Evolutionary conservation across 2,329 filamentous ascomycete genomes (phyloP), one percentile per base, ranked within the genome.

Genomic region (Cordyceps cicadae): DNA sequence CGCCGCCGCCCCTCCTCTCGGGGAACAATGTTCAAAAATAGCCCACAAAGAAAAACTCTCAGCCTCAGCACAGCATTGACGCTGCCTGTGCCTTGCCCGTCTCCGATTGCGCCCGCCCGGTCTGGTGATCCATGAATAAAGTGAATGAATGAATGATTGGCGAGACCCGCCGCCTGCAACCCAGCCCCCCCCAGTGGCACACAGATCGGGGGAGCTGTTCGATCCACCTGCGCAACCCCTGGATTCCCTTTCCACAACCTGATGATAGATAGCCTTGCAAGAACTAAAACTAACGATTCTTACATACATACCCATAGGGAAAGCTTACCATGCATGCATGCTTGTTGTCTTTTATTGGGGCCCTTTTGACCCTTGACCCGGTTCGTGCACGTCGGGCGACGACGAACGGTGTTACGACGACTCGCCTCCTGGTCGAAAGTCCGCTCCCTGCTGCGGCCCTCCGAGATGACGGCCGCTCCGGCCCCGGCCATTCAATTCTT

Each of bases 221-320:
- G 55, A 59, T 52, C 48, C 55, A 59, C 55, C 51, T 49, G 14
- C n/a, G 43, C n/a, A n/a, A n/a, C 29, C 45, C 54, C 54, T 39
- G 45, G 32, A 57, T 57, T 49, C 11, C 26, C 43, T 57, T 57
- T 29, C 54, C 21, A 6, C 19, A n/a, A n/a, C n/a, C n/a, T n/a
- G n/a, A 6, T 48, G 21, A 48, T 48, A 26, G n/a, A n/a, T 48
- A 26, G n/a, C 19, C 17, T 21, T 19, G n/a, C 21, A 46, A 19
- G n/a, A n/a, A 46, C 19, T 43, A 43, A 7, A 4, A 17, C 45
- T 48, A 48, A 5, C 24, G 11, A 24, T 24, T 24, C 24, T 4
- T 24, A 24, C 24, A 21, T 48, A 37, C 54, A 21, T 48, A 37
- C 54, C 54, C 34, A 8, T 29, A 29, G 26, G 26, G 26, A 56